Evolutionary conservation across 164 flowering plant species (phyloP).

Genomic region (Umbellularia californica): DNA sequence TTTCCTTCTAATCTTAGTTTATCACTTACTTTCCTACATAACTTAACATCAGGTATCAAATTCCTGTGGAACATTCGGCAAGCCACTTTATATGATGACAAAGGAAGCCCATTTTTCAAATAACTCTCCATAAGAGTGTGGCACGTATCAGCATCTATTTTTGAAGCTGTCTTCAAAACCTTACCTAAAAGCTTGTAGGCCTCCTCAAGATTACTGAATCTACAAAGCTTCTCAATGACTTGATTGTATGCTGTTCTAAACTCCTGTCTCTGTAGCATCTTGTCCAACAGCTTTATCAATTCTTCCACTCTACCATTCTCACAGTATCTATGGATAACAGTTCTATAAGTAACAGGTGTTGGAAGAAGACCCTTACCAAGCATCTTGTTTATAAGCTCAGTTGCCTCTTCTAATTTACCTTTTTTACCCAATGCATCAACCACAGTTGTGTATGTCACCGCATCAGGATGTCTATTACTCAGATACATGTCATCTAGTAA

Average conservation of each 20-base stretch:
- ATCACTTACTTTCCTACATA: slow-evolving; percentile 68
- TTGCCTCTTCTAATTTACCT: slow-evolving; percentile 73
- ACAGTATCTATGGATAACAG: slow-evolving; percentile 75
- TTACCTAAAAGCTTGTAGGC: slow-evolving; percentile 67
- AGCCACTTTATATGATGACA: slow-evolving; percentile 70
- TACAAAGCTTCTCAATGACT: slow-evolving; percentile 84
- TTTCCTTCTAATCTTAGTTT: slow-evolving; percentile 47
- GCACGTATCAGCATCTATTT: slow-evolving; percentile 62
- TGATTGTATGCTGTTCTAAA: slow-evolving; percentile 65
- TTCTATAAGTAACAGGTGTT: slow-evolving; percentile 70
- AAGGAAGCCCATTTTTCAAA: slow-evolving; percentile 48
- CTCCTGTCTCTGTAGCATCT: slow-evolving; percentile 57
- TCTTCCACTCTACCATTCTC: slow-evolving; percentile 61
- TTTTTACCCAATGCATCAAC: slow-evolving; percentile 69
- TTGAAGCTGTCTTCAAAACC: slow-evolving; percentile 73
- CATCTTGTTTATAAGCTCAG: slow-evolving; percentile 59
- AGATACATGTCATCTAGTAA: slow-evolving; percentile 93
- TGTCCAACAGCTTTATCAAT: slow-evolving; percentile 58
- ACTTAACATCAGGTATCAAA: slow-evolving; percentile 66
- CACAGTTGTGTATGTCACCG: slow-evolving; percentile 65
- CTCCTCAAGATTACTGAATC: slow-evolving; percentile 58
- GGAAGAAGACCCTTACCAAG: slow-evolving; percentile 66
- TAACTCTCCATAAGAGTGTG: slow-evolving; percentile 64
- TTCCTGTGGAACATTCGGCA: slow-evolving; percentile 80
- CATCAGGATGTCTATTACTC: slow-evolving; percentile 77